Evolutionary conservation across 495 filamentous ascomycete species (phyloP).

Genomic region (Talaromyces stipitatus): DNA sequence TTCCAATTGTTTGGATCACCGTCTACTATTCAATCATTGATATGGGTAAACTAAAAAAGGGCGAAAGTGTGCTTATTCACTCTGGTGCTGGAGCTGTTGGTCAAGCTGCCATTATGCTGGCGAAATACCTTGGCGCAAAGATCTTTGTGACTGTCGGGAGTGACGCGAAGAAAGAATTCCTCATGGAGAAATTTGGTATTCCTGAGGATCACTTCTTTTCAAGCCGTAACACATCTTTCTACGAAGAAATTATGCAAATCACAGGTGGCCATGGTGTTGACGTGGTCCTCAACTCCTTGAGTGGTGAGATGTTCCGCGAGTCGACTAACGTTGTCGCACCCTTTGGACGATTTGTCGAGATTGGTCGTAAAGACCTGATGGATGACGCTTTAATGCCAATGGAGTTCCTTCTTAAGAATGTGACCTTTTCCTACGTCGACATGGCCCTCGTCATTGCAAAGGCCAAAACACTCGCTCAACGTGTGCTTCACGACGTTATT

Average conservation of each 20-base stretch:
- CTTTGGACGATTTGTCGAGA: constrained; percentile 12
- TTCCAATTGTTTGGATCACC: constrained; percentile 51
- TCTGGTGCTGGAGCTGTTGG: constrained; percentile 52
- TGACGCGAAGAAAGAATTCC: constrained; percentile 32
- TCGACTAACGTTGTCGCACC: constrained; percentile 15
- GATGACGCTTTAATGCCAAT: neutral
- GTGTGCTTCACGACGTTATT: constrained; percentile 1
- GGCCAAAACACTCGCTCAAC: neutral
- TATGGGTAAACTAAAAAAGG: constrained; percentile 26
- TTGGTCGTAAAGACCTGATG: constrained; percentile 12
- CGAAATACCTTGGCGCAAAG: constrained; percentile 48
- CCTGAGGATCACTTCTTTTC: constrained; percentile 40
- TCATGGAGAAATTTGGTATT: constrained; percentile 30
- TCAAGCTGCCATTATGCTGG: constrained; percentile 53
- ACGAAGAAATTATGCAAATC: constrained; percentile 17
- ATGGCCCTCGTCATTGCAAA: neutral
- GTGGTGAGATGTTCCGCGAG: constrained; percentile 18
- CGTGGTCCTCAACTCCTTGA: constrained; percentile 49
- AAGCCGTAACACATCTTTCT: constrained; percentile 24
- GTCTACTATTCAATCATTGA: constrained; percentile 50
- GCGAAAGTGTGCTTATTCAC: constrained; percentile 54
- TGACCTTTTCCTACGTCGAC: constrained; percentile 3
- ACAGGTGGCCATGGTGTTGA: constrained; percentile 29
- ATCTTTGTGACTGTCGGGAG: constrained; percentile 53
- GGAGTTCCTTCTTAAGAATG: neutral